These are phyloP conservation scores for Golovinomyces cichoracearum DNA, from an alignment of 2,329 filamentous ascomycete genomes.

Conservation along the genomic window DNA sequence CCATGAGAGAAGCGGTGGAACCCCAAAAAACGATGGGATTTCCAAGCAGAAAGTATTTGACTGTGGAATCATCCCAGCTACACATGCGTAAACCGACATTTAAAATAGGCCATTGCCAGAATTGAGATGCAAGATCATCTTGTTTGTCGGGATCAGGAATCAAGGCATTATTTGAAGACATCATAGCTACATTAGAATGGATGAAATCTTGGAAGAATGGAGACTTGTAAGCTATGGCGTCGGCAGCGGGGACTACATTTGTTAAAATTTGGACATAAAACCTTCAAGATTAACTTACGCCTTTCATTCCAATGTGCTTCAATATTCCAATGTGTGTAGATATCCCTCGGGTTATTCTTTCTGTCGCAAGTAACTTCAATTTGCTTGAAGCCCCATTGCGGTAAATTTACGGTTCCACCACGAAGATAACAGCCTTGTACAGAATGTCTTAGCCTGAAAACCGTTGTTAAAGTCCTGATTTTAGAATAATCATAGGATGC, in stretches of 20 bases:
- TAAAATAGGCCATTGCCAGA: constrained; percentile 96
- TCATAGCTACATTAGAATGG: constrained; percentile 96
- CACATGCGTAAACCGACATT: constrained; percentile 95
- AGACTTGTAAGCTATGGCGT: constrained; percentile 81
- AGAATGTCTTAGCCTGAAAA: constrained; percentile 66
- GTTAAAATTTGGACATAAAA: background rate
- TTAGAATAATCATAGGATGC: constrained; percentile 51
- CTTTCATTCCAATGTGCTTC: constrained; percentile 87
- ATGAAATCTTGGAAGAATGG: constrained; percentile 96
- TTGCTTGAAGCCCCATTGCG: constrained; percentile 99
- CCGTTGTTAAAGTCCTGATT: constrained; percentile 74
- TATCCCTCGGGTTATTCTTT: constrained; percentile 70
- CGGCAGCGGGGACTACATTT: constrained; percentile 49
- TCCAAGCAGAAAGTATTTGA: constrained; percentile 96
- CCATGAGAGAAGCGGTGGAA: constrained; percentile 50
- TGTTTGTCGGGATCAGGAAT: constrained; percentile 97
- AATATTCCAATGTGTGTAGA: constrained; percentile 97
- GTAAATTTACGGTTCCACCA: constrained; percentile 84
- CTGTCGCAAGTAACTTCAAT: constrained; percentile 93
- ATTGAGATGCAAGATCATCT: constrained; percentile 83
- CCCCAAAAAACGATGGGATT: constrained; percentile 95
- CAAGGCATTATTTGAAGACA: constrained; percentile 97
- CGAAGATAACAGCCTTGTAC: constrained; percentile 76
- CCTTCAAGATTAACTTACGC: constrained; percentile 31
- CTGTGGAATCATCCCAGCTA: constrained; percentile 79